Evolutionary conservation across 306 rosid genomes (phyloP).

Genomic region (Acmispon strigosus): DNA sequence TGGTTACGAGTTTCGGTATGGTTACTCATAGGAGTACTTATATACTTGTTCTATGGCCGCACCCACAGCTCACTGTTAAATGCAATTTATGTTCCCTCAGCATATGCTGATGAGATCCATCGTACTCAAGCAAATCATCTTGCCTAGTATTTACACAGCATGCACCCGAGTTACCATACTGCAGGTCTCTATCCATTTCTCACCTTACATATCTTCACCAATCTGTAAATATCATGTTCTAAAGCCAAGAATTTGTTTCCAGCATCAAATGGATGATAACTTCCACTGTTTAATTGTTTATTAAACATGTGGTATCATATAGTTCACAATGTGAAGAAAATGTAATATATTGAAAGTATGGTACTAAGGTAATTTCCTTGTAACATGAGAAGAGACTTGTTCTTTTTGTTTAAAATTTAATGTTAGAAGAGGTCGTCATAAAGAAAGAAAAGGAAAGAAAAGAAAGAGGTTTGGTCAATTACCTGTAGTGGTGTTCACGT

Average conservation of each 20-base stretch:
- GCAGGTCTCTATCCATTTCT: background rate
- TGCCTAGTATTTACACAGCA: constrained; percentile 19
- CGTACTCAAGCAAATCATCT: constrained; percentile 24
- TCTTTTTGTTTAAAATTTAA: no score
- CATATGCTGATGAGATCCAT: constrained; percentile 40
- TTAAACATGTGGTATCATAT: background rate
- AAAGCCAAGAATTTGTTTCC: background rate
- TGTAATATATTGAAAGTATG: background rate
- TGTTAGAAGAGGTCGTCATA: no score
- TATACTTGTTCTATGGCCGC: constrained; percentile 55
- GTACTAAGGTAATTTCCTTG: background rate
- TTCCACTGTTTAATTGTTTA: background rate
- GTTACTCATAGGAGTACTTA: constrained; percentile 43
- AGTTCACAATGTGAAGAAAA: background rate
- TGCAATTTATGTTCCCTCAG: constrained; percentile 52
- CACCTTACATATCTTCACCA: background rate
- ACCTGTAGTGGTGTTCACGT: no score
- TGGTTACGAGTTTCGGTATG: constrained; percentile 60
- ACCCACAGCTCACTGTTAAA: constrained; percentile 54
- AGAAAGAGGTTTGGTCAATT: no score
- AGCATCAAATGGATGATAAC: background rate
- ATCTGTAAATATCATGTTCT: constrained; percentile 11
- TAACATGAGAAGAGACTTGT: background rate
- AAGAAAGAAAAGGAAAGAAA: no score
- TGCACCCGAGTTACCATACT: background rate